Percentiles rank a stretch among this genome's conserved stretches.
These are phyloP conservation scores for Fusarium succisae DNA, from an alignment of 2,329 filamentous ascomycete genomes.

Conservation along the genomic window DNA sequence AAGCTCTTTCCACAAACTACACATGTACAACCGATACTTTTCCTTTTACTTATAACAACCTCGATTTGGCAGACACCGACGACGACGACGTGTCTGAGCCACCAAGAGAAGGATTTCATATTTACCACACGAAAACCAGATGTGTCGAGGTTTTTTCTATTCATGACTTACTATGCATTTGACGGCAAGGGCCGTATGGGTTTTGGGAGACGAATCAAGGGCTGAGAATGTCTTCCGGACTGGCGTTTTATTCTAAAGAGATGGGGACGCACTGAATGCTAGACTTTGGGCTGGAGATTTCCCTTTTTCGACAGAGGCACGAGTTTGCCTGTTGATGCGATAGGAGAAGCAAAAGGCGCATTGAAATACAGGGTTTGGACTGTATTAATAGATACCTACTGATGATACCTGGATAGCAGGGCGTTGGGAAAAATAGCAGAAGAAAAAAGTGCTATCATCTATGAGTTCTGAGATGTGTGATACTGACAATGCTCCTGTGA, in stretches of 20 bases:
- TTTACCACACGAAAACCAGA: not conserved
- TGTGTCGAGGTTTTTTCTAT: constrained; percentile 22
- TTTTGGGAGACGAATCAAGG: constrained; percentile 60
- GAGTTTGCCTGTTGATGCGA: not conserved
- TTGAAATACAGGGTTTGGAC: constrained; percentile 24
- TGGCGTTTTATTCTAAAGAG: constrained; percentile 37
- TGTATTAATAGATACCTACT: constrained; percentile 32
- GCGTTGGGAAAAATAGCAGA: constrained; percentile 21
- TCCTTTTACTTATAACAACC: constrained; percentile 10
- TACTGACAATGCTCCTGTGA: not conserved
- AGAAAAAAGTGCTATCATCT: not conserved
- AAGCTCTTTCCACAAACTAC: not conserved
- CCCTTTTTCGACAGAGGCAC: not conserved
- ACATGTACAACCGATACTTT: constrained; percentile 6
- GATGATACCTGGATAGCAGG: constrained; percentile 33
- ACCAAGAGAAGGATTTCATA: not conserved
- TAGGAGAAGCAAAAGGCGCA: constrained; percentile 1
- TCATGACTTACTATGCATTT: constrained; percentile 41
- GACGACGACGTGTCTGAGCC: not conserved
- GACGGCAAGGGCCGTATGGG: constrained; percentile 38
- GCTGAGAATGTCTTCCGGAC: constrained; percentile 61
- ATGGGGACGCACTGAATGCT: constrained; percentile 7
- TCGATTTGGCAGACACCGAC: not conserved
- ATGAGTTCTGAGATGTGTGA: not conserved
- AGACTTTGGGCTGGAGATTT: not conserved